Conservation (phyloP, 2,329 filamentous ascomycete species). For the Ascocoryne sarcoides region DNA sequence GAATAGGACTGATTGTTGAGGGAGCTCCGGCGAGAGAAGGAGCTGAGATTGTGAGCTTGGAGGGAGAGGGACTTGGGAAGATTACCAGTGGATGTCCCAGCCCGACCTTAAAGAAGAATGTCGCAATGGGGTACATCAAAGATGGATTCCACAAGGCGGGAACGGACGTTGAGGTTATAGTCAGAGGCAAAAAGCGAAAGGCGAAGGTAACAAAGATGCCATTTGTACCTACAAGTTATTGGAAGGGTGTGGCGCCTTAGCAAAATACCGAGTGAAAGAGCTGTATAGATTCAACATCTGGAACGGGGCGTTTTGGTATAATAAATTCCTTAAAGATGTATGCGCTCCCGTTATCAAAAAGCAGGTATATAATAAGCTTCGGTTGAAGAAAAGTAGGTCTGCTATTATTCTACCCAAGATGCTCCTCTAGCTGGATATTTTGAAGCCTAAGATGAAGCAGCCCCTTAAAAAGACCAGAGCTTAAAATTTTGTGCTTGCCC, state of each 20-base stretch:
- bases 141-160: slow-evolving; percentile 60
- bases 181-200: slow-evolving; percentile 58
- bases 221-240: slow-evolving; percentile 60
- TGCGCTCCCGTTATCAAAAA: too few relatives aligned
- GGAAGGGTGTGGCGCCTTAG: slow-evolving; percentile 20
- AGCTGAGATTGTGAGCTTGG: slow-evolving; percentile 59
- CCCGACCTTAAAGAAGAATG: slow-evolving; percentile 79
- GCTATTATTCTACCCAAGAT: too few relatives aligned
- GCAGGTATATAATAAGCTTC: too few relatives aligned
- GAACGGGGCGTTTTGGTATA: too few relatives aligned
- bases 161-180: slow-evolving; percentile 55
- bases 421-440: too few relatives aligned
- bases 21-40: slow-evolving; percentile 88
- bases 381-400: too few relatives aligned
- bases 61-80: slow-evolving; percentile 61
- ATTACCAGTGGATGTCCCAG: slow-evolving; percentile 88
- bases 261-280: too few relatives aligned
- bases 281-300: too few relatives aligned
- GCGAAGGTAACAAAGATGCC: slow-evolving; percentile 63
- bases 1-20: slow-evolving; percentile 74
- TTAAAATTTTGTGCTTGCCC: too few relatives aligned
- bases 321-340: too few relatives aligned
- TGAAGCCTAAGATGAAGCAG: too few relatives aligned
- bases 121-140: slow-evolving; percentile 82
- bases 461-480: too few relatives aligned